phyloP scores from a whole-genome alignment of 805 yeast species.

The Candida dendrica region DNA sequence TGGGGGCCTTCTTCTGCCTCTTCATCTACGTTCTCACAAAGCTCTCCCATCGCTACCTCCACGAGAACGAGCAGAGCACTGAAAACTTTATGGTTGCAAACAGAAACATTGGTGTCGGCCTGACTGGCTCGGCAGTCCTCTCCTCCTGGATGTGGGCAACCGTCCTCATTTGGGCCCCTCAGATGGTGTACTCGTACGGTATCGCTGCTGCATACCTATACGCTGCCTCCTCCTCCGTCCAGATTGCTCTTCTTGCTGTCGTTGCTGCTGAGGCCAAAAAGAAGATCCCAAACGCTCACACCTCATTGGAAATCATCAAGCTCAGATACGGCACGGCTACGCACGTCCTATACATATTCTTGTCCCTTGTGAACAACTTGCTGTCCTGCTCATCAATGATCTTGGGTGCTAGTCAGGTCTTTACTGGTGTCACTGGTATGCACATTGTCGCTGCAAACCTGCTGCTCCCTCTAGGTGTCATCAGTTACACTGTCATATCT shows the following conservation, averaged over 20 bases:
- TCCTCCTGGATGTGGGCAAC: conserved; percentile 35
- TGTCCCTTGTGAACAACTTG: conserved; percentile 34
- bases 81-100: conserved; percentile 40
- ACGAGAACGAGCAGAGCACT: conserved; percentile 18
- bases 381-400: conserved; percentile 34
- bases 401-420: conserved; percentile 38
- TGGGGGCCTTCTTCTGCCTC: conserved; percentile 44
- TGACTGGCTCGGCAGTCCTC: conserved; percentile 35
- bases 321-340: conserved; percentile 34
- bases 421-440: conserved; percentile 36
- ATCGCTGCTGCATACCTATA: conserved; percentile 25
- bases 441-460: conserved; percentile 37
- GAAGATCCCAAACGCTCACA: conserved; percentile 31
- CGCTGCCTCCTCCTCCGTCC: conserved; percentile 20
- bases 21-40: conserved; percentile 33
- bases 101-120: conserved; percentile 35
- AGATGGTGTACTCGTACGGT: conserved; percentile 24
- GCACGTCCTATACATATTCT: conserved; percentile 30
- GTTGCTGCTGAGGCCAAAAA: conserved; percentile 29
- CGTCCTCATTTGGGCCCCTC: conserved; percentile 25
- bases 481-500: conserved; percentile 42
- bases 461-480: conserved; percentile 39
- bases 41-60: conserved; percentile 27
- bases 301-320: conserved; percentile 34
- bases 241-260: conserved; percentile 27